phyloP scores from a whole-genome alignment of 169 alveolate genomes.

The Eimeria brunetti region DNA sequence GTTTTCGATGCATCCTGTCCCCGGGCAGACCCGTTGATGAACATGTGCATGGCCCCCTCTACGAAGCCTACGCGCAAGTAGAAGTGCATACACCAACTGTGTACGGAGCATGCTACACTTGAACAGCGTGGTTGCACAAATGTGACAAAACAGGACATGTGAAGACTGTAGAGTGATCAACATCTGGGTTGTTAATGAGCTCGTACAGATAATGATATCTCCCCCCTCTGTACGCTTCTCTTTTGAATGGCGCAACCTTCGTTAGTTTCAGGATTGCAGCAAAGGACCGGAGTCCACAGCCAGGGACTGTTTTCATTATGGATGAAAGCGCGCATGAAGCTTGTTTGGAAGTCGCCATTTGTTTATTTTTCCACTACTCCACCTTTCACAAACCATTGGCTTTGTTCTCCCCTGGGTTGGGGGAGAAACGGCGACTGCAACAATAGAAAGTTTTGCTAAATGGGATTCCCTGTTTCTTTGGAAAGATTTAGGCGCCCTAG shows the following conservation, averaged over 20 bases:
- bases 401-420: background rate
- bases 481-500: background rate
- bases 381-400: background rate
- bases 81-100: no score
- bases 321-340: background rate
- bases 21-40: no score
- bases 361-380: background rate
- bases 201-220: no score
- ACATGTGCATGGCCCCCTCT: no score
- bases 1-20: no score
- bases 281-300: background rate
- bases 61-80: no score
- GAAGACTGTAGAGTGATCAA: no score
- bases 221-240: background rate
- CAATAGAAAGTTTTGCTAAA: background rate
- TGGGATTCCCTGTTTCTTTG: background rate
- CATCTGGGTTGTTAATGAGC: no score
- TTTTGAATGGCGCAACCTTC: background rate
- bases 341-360: background rate
- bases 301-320: background rate
- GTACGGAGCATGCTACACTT: no score
- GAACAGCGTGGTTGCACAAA: no score
- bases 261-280: background rate
- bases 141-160: no score
- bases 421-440: background rate